Percentiles rank a stretch among this genome's conserved stretches.
Conservation (phyloP, 768 basidiomycete species). For the Suillus spraguei region DNA sequence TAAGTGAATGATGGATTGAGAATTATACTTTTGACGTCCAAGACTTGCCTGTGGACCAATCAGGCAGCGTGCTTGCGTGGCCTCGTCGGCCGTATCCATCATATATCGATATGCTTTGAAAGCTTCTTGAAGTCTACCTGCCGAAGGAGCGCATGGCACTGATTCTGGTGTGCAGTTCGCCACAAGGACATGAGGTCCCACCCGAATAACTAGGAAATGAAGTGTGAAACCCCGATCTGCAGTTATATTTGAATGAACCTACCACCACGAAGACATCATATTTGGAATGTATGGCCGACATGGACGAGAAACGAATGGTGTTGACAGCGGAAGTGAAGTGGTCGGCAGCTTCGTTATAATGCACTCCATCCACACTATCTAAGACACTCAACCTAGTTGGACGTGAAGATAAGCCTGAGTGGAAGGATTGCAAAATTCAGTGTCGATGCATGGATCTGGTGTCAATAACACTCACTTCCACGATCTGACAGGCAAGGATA, state of each 20-base stretch:
- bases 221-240: no score
- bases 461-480: not conserved
- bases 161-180: not conserved
- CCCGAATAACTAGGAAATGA: not conserved
- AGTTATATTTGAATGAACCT: not conserved
- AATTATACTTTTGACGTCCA: not conserved
- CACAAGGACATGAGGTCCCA: not conserved
- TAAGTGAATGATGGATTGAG: not conserved
- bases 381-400: not conserved
- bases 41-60: not conserved
- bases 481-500: not conserved
- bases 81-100: not conserved
- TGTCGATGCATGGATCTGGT: not conserved
- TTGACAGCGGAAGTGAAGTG: not conserved
- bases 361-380: not conserved
- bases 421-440: not conserved
- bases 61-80: not conserved
- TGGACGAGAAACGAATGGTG: not conserved
- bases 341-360: not conserved
- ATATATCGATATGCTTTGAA: not conserved
- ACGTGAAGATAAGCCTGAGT: not conserved
- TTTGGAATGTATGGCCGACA: not conserved
- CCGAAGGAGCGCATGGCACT: not conserved
- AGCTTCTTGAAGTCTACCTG: not conserved
- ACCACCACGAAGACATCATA: not conserved